Conservation (phyloP, 345 rosid genomes). For the Sapria himalayana region DNA sequence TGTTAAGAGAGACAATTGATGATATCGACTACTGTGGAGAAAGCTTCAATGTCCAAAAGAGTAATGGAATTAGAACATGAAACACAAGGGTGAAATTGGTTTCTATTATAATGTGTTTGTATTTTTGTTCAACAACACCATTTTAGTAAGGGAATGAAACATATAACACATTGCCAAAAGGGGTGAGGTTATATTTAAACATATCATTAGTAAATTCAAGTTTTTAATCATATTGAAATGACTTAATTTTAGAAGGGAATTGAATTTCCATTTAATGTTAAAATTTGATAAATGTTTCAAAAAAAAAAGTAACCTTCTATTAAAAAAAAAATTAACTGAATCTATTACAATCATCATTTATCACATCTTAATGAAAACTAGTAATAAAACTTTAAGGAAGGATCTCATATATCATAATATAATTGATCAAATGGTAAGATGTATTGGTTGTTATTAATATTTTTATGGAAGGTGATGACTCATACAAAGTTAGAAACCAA, state of each 20-base stretch:
- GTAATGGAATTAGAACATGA: background rate
- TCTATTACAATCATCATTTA: slow-evolving; percentile 2
- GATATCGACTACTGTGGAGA: too few relatives aligned
- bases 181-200: background rate
- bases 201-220: background rate
- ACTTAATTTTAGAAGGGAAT: background rate
- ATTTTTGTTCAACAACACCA: background rate
- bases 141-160: background rate
- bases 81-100: background rate
- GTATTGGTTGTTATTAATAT: background rate
- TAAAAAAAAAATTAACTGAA: slow-evolving; percentile 1
- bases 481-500: background rate
- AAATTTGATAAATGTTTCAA: background rate
- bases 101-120: background rate
- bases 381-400: background rate
- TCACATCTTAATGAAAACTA: background rate
- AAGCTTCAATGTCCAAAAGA: too few relatives aligned
- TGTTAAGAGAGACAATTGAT: too few relatives aligned
- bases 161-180: background rate
- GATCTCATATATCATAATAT: slow-evolving; percentile 5
- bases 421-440: background rate
- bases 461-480: background rate
- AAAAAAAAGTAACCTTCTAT: background rate
- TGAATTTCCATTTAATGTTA: background rate
- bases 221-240: background rate